Base-by-base conservation (phyloP, 2,329 filamentous ascomycete species). In the Penicillium sp. region DNA sequence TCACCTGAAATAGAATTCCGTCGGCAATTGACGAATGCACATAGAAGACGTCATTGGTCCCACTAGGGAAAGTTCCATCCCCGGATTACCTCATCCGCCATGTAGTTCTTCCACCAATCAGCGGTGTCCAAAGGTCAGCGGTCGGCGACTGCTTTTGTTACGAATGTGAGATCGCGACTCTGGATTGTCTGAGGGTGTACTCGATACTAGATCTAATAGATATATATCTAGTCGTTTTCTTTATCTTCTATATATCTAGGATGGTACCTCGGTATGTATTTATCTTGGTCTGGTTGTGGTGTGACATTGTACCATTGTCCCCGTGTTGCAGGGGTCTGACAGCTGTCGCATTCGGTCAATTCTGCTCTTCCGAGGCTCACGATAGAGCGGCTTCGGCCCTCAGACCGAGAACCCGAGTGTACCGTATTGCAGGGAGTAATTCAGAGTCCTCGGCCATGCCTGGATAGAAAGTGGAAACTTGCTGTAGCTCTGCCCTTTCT, bases 11-110 rank as follows among this genome's bases (percentile, higher is more conserved):
- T 45, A 47, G 47, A 53, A 54, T 57, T 45, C 53, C 55, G 52
- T 54, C 58, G 57, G 58, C 50, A 50, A 55, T 57, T 59, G 58
- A 37, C 9, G 54, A 46, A 25, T 15, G 7, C 4, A 7, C 25
- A 25, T 23, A 8, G 7, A 23, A 18, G 33, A 37, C 33, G 33
- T 37, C 33, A 37, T 10, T 8, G 33, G 33, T 37, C 8, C 33
- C 33, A 37, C 23, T 20, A 13, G 8, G 46, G 51, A 35, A 53
- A 49, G 40, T 51, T 24, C 44, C 25, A 45, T 29, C 50, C 47
- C 56, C 57, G 51, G 49, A 53, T 54, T 53, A 51, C 41, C 24
- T 52, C 50, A 49, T 25, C 6, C 6, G n/a, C 20, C 18, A 8
- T 0, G n/a, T 8, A 2, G 13, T 28, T 18, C 2, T 45, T 49